Evolutionary conservation across 768 basidiomycete genomes (phyloP), one percentile per base, ranked within the genome.

Genomic region (Thelephora aurantiotincta): DNA sequence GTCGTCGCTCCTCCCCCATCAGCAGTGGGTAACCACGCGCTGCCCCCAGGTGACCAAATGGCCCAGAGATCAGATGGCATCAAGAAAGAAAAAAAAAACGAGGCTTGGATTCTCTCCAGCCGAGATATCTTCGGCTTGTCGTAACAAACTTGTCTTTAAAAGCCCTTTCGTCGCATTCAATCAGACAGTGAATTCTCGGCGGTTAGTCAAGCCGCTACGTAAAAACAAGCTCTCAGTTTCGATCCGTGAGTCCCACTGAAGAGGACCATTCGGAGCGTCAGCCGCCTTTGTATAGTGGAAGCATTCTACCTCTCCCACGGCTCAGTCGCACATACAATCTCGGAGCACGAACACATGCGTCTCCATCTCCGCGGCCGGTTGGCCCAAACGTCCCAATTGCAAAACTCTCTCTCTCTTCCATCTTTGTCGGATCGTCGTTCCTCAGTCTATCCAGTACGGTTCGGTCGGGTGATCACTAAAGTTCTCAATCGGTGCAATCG

Each of bases 381-480:
- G 86, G 87, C 11, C 96, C 96, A 62, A 99, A 99, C 1, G 96
- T 99, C 65, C 98, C 96, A 48, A 99, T 94, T 7, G 96, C 96
- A 61, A 89, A 99, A 60, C 98, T 97, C 57, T 98, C 96, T 35
- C 93, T 96, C 65, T 98, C 96, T 59, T 98, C 96, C 96, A 99
- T 98, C 66, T 89, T 94, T 12, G 85, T 89, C 51, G 82, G 78
- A 59, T 96, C 92, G 30, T 82, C 75, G 48, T 84, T 90, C 62
- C 83, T 88, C 41, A 96, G 59, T 99, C 93, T 51, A 98, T 96
- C 53, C 81, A 80, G 62, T 97, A 93, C 20, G 69, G 77, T 47
- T 80, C 78, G 54, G 98, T 98, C 11, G 85, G 83, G 63, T 99
- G 96, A 1, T 96, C 96, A 44, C 88, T 94, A 3, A 99, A 75